phyloP scores from a whole-genome alignment of 805 yeast species.

The Starmerella ratchasimensis region DNA sequence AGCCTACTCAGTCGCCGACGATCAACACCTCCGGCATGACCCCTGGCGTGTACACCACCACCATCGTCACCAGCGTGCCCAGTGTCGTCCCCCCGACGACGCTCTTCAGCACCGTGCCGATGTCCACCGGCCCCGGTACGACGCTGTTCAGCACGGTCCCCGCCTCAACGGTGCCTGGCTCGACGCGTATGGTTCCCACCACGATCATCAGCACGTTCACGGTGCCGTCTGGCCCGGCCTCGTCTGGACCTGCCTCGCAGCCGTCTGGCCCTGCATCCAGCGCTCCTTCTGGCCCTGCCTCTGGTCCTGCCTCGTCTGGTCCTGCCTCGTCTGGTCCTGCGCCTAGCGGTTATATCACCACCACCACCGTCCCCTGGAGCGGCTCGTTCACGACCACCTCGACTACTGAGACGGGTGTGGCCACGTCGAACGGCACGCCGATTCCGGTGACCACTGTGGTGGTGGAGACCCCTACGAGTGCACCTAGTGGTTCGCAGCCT shows the following conservation, averaged over 20 bases:
- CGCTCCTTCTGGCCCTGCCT: too few species aligned
- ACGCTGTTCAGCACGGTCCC: constrained; percentile 1
- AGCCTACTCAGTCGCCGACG: too few species aligned
- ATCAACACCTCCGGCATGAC: constrained; percentile 6
- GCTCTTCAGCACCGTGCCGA: constrained; percentile 10
- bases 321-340: background rate
- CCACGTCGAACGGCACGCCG: background rate
- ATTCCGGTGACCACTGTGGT: background rate
- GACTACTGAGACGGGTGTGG: background rate
- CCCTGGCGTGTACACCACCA: constrained; percentile 5
- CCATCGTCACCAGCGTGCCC: constrained; percentile 1
- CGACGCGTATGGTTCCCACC: background rate
- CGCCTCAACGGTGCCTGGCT: background rate
- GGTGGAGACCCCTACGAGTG: constrained; percentile 1
- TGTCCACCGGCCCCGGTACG: constrained; percentile 9
- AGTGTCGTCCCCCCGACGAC: constrained; percentile 5
- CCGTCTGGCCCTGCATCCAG: too few species aligned
- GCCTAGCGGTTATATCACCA: background rate
- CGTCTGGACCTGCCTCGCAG: too few species aligned
- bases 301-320: too few species aligned
- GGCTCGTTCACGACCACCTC: background rate
- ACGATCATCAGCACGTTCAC: background rate
- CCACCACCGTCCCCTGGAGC: background rate
- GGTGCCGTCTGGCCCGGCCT: too few species aligned
- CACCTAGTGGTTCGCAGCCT: background rate